These are phyloP conservation scores for Ophiognomonia clavigignenti-juglandacearum DNA, from an alignment of 2,329 filamentous ascomycete genomes.

Conservation along the genomic window DNA sequence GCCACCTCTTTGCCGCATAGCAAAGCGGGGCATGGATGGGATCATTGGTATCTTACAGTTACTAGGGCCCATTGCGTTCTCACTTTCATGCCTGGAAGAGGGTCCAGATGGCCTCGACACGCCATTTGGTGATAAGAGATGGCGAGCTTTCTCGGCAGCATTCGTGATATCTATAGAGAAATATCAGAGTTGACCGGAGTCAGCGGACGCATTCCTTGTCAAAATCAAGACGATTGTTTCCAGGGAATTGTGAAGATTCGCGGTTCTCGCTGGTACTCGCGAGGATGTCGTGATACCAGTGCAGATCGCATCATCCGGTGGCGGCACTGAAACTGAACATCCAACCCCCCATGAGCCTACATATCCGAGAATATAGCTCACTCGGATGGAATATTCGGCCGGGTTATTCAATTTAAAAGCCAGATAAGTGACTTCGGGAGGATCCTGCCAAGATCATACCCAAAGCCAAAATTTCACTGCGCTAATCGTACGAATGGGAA, in stretches of 20 bases:
- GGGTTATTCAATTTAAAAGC: too few species aligned
- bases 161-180: not conserved
- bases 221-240: not conserved
- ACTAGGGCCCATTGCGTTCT: not conserved
- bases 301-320: not conserved
- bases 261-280: too few species aligned
- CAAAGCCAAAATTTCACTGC: too few species aligned
- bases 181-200: not conserved
- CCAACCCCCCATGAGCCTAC: too few species aligned
- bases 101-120: not conserved
- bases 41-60: not conserved
- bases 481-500: too few species aligned
- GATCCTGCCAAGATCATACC: too few species aligned
- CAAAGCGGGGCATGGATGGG: not conserved
- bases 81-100: not conserved
- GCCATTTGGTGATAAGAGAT: not conserved
- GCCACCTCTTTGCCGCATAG: not conserved
- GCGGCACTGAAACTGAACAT: not conserved
- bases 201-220: not conserved
- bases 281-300: not conserved
- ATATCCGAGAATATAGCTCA: too few species aligned
- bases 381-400: too few species aligned
- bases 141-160: not conserved
- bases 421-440: too few species aligned
- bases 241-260: not conserved